Evolutionary conservation across 441 rosid genomes (phyloP).

Genomic region (Jatropha podagrica): DNA sequence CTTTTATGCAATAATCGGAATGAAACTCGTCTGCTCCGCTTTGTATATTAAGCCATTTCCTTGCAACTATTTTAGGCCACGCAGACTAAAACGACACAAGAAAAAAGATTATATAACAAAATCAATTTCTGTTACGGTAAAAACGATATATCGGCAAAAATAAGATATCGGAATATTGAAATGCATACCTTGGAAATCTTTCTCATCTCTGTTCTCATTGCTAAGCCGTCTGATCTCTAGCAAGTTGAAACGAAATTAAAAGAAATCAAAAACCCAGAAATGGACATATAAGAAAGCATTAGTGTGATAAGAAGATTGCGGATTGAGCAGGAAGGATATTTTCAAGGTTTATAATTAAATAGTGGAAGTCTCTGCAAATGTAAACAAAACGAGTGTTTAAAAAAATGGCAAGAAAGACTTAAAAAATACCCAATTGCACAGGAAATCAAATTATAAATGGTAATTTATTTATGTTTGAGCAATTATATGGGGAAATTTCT

Average conservation of each 20-base stretch:
- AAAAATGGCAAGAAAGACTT: conserved; percentile 15
- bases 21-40: conserved; percentile 63
- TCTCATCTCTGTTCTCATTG: conserved; percentile 43
- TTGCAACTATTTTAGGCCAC: conserved; percentile 71
- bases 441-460: neutral
- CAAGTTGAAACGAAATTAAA: conserved; percentile 9
- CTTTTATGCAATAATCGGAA: conserved; percentile 51
- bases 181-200: conserved; percentile 56
- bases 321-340: neutral
- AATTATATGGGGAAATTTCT: neutral
- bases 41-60: conserved; percentile 79
- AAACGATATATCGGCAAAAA: neutral
- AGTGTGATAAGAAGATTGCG: neutral
- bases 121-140: neutral
- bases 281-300: neutral
- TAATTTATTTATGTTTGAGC: neutral
- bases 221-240: conserved; percentile 29
- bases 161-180: neutral
- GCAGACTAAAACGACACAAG: conserved; percentile 45
- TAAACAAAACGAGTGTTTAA: conserved; percentile 19
- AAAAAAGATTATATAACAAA: neutral
- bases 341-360: neutral
- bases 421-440: conserved; percentile 21
- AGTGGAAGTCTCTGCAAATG: conserved; percentile 12
- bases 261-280: neutral